Evolutionary conservation across 176 grass and related monocot species (phyloP), one percentile per base, ranked within the genome.

Genomic region (Carex cristatella): DNA sequence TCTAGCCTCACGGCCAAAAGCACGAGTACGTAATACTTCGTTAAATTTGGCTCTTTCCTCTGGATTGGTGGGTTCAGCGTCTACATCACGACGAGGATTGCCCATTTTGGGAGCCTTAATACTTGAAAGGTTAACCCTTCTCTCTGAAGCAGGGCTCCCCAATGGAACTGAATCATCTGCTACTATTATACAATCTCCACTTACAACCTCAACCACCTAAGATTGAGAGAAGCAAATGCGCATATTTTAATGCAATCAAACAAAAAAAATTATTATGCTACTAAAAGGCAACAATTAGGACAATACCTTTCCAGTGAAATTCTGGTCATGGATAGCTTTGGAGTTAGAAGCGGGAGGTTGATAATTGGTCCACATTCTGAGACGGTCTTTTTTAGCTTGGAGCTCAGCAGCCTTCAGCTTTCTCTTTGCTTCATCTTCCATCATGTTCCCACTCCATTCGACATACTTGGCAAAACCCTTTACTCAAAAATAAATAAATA

Each of bases 381-480:
- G 60, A 56, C 92, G 91, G 48, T 94, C 93, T 81, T 95, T 94
- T 85, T 99, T 99, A 61, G 93, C 93, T 79, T 99, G 90, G 84
- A 99, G 96, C 58, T 99, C 96, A 54, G 96, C 87, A 49, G 86
- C 83, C 79, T 99, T 99, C 61, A 99, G 48, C 84, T 89, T 93
- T 82, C 89, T 90, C 76, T 99, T 99, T 19, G 87, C 88, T 76
- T 99, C 96, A 88, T 94, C 87, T 48, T 99, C 96, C 89, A 99
- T 90, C 96, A 99, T 95, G 59, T 90, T 95, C 16, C 91, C 96
- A 88, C 96, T 99, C 96, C 96, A 99, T 59, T 99, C 96, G 2
- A 99, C 96, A 91, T 90, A 95, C 68, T 99, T 99, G 68, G 96
- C 96, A 85, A 94, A 87, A 78, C 96, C 96, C 96, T 99, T 81